Base-by-base conservation (phyloP, 805 yeast species). In the Teunomyces atbi region DNA sequence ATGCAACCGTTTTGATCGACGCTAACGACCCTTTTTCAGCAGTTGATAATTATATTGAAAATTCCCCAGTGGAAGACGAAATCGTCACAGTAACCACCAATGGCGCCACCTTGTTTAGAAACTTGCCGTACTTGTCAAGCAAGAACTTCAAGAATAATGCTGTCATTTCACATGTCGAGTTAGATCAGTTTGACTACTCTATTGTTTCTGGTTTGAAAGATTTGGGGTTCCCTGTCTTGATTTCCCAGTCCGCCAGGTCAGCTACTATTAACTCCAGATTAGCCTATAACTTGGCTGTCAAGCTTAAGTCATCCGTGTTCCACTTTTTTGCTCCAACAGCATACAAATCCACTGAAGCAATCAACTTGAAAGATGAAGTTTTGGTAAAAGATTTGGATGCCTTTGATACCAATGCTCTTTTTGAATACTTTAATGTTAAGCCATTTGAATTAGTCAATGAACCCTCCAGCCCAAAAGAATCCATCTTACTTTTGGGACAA, bases 171-270 rank as follows among this genome's bases (percentile, higher is more conserved):
- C 86, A 83, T 57, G 81, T 82, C 30, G 78, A 80, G 48, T 62
- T 86, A 42, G 50, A 72, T n/a, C 63, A 73, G 45, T 74, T 76
- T 51, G 96, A 90, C 62, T 88, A 74, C 65, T 81, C 86, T 21
- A 69, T 79, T 12, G 77, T 89, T 21, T 72, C 92, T n/a, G 77
- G 89, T 6, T 71, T 86, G 54, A 82, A 91, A 60, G 92, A 88
- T 62, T 70, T 85, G 34, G 81, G 82, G 12, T 77, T 74, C 54
- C 77, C 82, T 5, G 72, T 85, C 19, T 64, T 91, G 51, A 77
- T 90, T 45, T 87, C 96, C n/a, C 82, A 79, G 56, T 67, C 73
- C 32, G 61, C 76, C 5, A 60, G 69, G 27, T 89, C 84, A 50
- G 72, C 84, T 7, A 65, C 71, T 38, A 75, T 75, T 43, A 73